These are phyloP conservation scores for Leccinum obscurum DNA, from an alignment of 768 basidiomycete species.

Conservation along the genomic window DNA sequence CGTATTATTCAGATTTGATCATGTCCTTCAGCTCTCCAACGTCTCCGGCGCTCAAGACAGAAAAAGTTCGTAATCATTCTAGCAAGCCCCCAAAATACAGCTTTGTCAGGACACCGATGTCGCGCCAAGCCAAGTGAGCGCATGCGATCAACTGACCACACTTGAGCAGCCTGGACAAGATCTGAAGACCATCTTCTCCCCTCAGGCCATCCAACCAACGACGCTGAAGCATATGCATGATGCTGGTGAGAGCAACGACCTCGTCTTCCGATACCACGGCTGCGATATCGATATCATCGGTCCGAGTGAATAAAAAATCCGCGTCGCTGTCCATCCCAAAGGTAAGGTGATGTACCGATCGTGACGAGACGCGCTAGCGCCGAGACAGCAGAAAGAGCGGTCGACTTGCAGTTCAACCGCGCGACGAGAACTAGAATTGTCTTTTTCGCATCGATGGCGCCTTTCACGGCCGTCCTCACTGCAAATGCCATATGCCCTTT, in stretches of 20 bases:
- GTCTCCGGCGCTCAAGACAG: conserved; percentile 9
- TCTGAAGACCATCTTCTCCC: too few relatives aligned
- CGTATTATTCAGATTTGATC: too few relatives aligned
- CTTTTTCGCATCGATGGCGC: conserved; percentile 16
- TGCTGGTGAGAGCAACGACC: conserved; percentile 3
- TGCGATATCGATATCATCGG: conserved; percentile 18
- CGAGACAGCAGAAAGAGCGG: conserved; percentile 20
- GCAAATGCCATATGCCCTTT: neutral
- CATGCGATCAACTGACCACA: conserved; percentile 18
- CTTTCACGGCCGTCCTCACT: conserved; percentile 12
- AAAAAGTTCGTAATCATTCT: conserved; percentile 18
- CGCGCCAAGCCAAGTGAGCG: too few relatives aligned
- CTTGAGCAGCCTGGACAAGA: conserved; percentile 18
- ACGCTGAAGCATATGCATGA: conserved; percentile 24
- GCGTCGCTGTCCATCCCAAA: neutral
- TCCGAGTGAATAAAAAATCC: neutral
- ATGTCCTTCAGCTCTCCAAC: too few relatives aligned
- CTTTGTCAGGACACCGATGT: neutral
- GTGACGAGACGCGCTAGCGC: conserved; percentile 17
- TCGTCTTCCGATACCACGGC: conserved; percentile 5
- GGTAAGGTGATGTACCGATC: conserved; percentile 20
- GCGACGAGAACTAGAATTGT: conserved; percentile 20
- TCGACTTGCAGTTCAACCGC: conserved; percentile 16
- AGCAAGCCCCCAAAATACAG: neutral
- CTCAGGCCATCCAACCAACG: conserved; percentile 31